A percentile compares a stretch with the other conserved stretches of the same genome.
These are phyloP conservation scores for Chenopodium album DNA, from an alignment of 148 eudicot species.

Conservation along the genomic window DNA sequence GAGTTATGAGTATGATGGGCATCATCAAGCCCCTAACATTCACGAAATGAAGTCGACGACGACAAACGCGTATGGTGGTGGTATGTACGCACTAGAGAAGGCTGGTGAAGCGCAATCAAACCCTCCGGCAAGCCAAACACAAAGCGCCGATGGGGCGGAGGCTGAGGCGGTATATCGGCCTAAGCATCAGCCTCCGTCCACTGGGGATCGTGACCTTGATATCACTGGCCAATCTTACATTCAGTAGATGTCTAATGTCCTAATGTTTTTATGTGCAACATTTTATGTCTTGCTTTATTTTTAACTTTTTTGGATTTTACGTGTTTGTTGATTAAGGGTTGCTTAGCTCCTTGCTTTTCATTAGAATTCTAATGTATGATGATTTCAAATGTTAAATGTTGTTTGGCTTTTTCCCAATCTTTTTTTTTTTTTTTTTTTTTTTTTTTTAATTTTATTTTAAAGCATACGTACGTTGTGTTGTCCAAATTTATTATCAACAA, in stretches of 20 bases:
- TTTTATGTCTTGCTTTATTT: too few relatives aligned
- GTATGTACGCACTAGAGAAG: conserved; percentile 54
- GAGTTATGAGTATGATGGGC: neutral
- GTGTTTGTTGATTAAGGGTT: too few relatives aligned
- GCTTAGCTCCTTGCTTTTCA: too few relatives aligned
- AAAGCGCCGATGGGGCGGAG: conserved; percentile 75
- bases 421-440: too few relatives aligned
- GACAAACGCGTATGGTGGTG: conserved; percentile 77
- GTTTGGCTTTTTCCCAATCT: too few relatives aligned
- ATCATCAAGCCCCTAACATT: conserved; percentile 30
- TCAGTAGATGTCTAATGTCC: conserved; percentile 22
- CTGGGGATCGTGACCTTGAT: conserved; percentile 67
- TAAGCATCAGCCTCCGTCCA: conserved; percentile 55
- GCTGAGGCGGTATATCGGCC: conserved; percentile 32
- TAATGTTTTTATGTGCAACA: too few relatives aligned
- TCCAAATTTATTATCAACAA: too few relatives aligned
- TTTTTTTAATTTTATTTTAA: too few relatives aligned
- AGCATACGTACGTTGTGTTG: too few relatives aligned
- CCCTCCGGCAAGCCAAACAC: conserved; percentile 62
- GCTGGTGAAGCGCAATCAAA: conserved; percentile 7
- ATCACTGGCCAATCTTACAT: conserved; percentile 81
- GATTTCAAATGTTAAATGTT: too few relatives aligned
- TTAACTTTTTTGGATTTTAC: too few relatives aligned
- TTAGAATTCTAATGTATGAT: too few relatives aligned
- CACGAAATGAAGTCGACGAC: conserved; percentile 56